Evolutionary conservation across 1,139 yeast genomes (phyloP), one percentile per base, ranked within the genome.

Genomic region (Yamadazyma blattariae): DNA sequence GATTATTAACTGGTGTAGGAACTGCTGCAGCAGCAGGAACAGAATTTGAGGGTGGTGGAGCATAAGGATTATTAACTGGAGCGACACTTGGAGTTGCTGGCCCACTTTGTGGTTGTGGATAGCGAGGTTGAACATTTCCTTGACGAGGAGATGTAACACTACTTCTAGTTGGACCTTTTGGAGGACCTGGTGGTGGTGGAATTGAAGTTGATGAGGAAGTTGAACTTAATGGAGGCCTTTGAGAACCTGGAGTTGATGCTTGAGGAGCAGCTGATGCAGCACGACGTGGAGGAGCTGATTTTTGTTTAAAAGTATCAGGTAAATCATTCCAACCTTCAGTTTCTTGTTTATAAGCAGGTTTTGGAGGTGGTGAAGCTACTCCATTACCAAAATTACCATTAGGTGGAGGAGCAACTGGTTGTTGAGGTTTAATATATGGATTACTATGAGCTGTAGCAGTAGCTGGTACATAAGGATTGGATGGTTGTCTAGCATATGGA

Each of bases 261-360:
- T 57, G 39, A 5, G 54, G 43, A 10, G 57, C 47, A 1, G 72
- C 70, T 4, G 77, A 64, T 2, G 80, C 67, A 14, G 78, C 71
- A 36, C 77, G 71, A 47, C 82, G 73, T 24, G 77, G 71, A 11
- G 77, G 61, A 22, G 71, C 64, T 16, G 75, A 64, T 50, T 63
- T 54, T 31, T 59, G 56, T 67, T 68, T 78, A 57, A 82, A 72
- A 19, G 77, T 69, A n/a, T 81, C 72, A 33, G 97, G 96, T 46
- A 90, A 68, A 58, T 90, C 97, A 54, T 90, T 90, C 97, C 97
- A 90, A 3, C 97, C 97, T 33, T 85, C 92, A 30, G 81, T 81
- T 30, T 83, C 83, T 51, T 54, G 56, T 36, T 72, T 76, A 48
- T 70, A 75, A 32, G 68, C 62, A 9, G 66, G 51, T 35, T 56